phyloP scores from a whole-genome alignment of 2,329 filamentous ascomycete genomes.

The Trichoderma aggressivum region DNA sequence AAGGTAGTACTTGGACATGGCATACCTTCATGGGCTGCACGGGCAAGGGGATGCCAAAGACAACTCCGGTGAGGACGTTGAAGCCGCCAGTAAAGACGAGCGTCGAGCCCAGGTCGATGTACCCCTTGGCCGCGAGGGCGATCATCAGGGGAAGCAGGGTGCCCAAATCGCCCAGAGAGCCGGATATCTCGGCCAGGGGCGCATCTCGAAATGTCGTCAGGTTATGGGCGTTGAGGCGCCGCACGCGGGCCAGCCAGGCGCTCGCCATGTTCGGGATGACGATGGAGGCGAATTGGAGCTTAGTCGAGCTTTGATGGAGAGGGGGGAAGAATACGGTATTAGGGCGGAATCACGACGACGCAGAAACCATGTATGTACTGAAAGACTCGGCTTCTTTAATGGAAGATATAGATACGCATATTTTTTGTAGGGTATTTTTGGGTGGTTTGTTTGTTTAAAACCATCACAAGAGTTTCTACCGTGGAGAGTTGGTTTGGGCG shows the following conservation, averaged over 20 bases:
- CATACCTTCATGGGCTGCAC: conserved; percentile 79
- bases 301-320: neutral
- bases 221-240: conserved; percentile 45
- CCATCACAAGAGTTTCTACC: neutral
- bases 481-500: neutral
- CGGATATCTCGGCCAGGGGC: conserved; percentile 72
- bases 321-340: neutral
- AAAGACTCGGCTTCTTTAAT: neutral
- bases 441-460: neutral
- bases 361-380: neutral
- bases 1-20: neutral
- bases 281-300: neutral
- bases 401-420: neutral
- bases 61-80: conserved; percentile 76
- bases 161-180: conserved; percentile 81
- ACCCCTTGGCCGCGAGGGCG: conserved; percentile 72
- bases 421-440: neutral
- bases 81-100: conserved; percentile 84
- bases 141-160: conserved; percentile 88
- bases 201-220: conserved; percentile 44
- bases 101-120: conserved; percentile 78
- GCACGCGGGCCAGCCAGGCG: conserved; percentile 30
- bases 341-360: neutral
- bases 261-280: conserved; percentile 21
- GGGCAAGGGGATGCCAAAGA: conserved; percentile 85